These are phyloP conservation scores for Leucogyrophana mollusca DNA, from an alignment of 768 basidiomycete genomes.

Conservation along the genomic window DNA sequence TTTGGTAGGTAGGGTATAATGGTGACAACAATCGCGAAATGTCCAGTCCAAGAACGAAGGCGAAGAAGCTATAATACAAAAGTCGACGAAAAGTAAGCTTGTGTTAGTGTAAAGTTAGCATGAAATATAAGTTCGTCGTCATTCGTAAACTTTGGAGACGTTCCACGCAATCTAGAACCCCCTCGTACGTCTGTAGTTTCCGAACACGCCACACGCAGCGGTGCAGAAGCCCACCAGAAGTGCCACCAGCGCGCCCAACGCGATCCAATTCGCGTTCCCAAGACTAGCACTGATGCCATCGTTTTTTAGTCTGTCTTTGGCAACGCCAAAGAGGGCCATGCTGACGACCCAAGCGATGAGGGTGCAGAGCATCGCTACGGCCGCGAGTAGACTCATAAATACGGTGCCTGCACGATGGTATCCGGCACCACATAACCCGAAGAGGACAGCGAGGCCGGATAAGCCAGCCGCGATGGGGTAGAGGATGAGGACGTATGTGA, in stretches of 20 bases:
- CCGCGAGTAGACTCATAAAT: constrained; percentile 68
- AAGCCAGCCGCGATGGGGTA: constrained; percentile 78
- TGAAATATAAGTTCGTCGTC: too few relatives aligned
- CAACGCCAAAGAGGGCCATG: constrained; percentile 77
- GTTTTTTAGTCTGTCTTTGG: constrained; percentile 54
- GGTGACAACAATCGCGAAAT: too few relatives aligned
- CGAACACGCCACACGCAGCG: constrained; percentile 64
- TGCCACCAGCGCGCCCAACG: constrained; percentile 69
- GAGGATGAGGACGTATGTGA: constrained; percentile 73
- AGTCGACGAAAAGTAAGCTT: too few relatives aligned
- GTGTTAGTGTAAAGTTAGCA: too few relatives aligned
- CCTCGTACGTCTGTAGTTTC: constrained; percentile 48
- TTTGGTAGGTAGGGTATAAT: too few relatives aligned
- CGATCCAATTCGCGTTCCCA: constrained; percentile 84
- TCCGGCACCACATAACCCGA: constrained; percentile 62
- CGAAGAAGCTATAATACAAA: too few relatives aligned
- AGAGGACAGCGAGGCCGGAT: constrained; percentile 61
- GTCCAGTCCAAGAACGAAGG: too few relatives aligned
- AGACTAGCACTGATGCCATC: constrained; percentile 50
- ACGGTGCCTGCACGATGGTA: constrained; percentile 74
- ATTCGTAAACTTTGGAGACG: too few relatives aligned
- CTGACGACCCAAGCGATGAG: constrained; percentile 75
- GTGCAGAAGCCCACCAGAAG: constrained; percentile 68
- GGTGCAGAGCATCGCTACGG: constrained; percentile 64
- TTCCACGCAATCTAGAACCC: too few relatives aligned